Conservation (phyloP, 2,329 filamentous ascomycete genomes). For the Aspergillus sp. region DNA sequence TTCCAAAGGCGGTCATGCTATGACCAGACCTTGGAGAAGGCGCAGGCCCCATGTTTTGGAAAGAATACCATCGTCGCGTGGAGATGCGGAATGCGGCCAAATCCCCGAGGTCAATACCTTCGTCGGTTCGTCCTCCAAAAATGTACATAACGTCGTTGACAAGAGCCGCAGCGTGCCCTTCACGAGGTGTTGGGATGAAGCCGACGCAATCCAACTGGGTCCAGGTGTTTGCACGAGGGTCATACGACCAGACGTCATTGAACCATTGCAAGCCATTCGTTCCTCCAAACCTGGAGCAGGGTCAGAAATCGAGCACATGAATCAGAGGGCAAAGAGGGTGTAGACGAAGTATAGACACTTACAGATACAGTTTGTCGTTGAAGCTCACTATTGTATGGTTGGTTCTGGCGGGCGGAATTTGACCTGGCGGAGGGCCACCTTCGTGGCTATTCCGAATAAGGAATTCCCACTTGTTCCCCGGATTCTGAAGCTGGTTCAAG, state of each 20-base stretch:
- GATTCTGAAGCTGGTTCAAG: conserved; percentile 87
- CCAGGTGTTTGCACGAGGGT: conserved; percentile 81
- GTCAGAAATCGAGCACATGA: conserved; percentile 8
- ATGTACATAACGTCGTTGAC: conserved; percentile 99
- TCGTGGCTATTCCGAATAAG: conserved; percentile 73
- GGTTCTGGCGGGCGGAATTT: conserved; percentile 82
- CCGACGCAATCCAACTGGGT: conserved; percentile 91
- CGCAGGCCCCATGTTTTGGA: conserved; percentile 98
- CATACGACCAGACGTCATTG: conserved; percentile 98
- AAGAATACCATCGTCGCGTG: conserved; percentile 94
- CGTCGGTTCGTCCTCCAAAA: conserved; percentile 92
- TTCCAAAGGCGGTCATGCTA: conserved; percentile 94
- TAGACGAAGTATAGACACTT: conserved; percentile 44
- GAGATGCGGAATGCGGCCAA: conserved; percentile 82
- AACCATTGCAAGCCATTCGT: conserved; percentile 97
- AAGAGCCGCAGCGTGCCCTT: conserved; percentile 90
- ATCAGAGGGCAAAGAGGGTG: not conserved
- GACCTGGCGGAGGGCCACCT: conserved; percentile 59
- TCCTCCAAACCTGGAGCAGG: conserved; percentile 74
- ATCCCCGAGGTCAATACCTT: conserved; percentile 89
- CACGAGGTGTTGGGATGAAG: conserved; percentile 89
- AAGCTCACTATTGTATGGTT: conserved; percentile 92
- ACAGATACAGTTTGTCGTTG: conserved; percentile 93
- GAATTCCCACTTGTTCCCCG: conserved; percentile 91
- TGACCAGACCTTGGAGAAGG: conserved; percentile 92